Evolutionary conservation across 352 stramenopile species (phyloP).

Genomic region (Pythium dissimile): DNA sequence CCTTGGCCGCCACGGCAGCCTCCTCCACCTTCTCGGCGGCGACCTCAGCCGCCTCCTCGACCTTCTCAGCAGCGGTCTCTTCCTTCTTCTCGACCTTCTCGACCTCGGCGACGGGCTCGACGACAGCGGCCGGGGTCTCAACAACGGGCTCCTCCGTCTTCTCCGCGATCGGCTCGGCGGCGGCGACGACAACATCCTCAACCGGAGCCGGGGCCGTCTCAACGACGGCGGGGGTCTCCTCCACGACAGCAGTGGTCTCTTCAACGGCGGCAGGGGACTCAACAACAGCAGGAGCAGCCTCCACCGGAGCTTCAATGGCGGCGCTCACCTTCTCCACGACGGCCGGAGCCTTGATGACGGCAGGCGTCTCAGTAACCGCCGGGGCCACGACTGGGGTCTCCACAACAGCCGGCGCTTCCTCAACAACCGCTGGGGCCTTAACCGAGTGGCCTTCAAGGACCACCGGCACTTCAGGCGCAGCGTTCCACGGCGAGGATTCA

Average conservation of each 20-base stretch:
- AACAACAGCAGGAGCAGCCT: neutral
- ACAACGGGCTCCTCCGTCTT: neutral
- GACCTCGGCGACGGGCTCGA: neutral
- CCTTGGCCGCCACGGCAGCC: neutral
- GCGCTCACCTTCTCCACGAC: neutral
- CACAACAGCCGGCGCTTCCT: neutral
- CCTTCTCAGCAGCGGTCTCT: constrained; percentile 13
- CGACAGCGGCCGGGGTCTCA: neutral
- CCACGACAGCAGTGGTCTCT: constrained; percentile 9
- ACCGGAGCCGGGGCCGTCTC: constrained; percentile 6
- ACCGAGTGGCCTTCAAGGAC: neutral
- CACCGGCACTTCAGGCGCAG: constrained; percentile 9
- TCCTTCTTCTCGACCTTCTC: constrained; percentile 26
- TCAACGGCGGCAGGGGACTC: neutral
- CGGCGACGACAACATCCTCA: neutral
- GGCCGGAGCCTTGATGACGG: neutral
- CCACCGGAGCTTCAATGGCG: neutral
- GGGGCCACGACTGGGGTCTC: neutral
- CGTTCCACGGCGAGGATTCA: constrained; percentile 2
- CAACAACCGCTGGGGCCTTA: neutral
- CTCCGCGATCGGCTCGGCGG: neutral
- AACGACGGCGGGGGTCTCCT: constrained; percentile 1
- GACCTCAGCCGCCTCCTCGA: constrained; percentile 41
- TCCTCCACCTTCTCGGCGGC: constrained; percentile 30
- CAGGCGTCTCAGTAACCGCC: too few species aligned